Evolutionary conservation across 1,284 basidiomycete genomes (phyloP).

Genomic region (Coniferiporia weirii): DNA sequence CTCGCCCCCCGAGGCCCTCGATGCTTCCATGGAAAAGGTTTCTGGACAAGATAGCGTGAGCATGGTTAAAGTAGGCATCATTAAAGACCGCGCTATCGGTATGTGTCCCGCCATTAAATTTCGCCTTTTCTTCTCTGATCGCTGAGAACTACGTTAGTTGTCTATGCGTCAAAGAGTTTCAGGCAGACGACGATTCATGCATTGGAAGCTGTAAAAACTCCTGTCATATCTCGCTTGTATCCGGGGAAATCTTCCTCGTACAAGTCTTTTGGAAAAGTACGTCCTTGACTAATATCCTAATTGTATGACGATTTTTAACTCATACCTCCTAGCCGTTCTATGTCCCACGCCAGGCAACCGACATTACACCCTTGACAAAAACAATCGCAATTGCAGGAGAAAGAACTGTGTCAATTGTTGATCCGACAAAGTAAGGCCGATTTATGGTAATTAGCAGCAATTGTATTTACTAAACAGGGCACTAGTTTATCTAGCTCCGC

Average conservation of each 20-base stretch:
- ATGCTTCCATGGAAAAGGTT: conserved; percentile 53
- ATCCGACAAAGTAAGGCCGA: conserved; percentile 56
- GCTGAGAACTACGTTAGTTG: conserved; percentile 38
- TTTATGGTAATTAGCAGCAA: not conserved
- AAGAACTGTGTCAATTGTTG: conserved; percentile 56
- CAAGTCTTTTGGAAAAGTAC: conserved; percentile 57
- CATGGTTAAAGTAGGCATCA: conserved; percentile 51
- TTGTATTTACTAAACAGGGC: conserved; percentile 26
- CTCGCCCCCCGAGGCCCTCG: conserved; percentile 40
- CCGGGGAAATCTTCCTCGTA: conserved; percentile 37
- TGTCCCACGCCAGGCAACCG: conserved; percentile 61
- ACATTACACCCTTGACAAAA: conserved; percentile 52
- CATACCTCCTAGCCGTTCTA: conserved; percentile 46
- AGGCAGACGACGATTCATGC: conserved; percentile 50
- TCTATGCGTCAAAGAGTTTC: conserved; percentile 60
- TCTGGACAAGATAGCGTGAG: conserved; percentile 48
- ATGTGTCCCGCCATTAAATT: conserved; percentile 19
- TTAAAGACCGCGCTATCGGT: conserved; percentile 52
- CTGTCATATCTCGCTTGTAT: conserved; percentile 29
- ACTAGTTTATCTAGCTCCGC: conserved; percentile 31
- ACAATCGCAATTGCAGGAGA: conserved; percentile 60
- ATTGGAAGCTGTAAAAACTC: conserved; percentile 34
- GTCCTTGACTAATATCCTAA: conserved; percentile 22
- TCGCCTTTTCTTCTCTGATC: not conserved
- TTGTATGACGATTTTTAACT: conserved; percentile 9